Evolutionary conservation across 2,329 filamentous ascomycete genomes (phyloP), one percentile per base, ranked within the genome.

Genomic region (Boeremia exigua): DNA sequence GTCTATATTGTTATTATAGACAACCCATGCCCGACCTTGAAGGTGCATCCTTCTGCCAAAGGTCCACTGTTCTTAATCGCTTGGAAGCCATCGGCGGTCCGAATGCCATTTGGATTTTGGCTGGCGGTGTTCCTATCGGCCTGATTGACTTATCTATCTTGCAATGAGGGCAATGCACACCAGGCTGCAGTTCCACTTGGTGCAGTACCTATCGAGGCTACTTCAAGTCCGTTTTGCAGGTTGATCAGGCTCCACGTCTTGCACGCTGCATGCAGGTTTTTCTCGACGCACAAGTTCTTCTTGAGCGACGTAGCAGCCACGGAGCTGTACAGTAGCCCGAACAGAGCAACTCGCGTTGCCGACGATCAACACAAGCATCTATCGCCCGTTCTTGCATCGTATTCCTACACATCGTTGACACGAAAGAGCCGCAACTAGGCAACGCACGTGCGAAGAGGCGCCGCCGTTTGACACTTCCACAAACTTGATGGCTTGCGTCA

Each of bases 311-410:
- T 17, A 42, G 28, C 30, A 15, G 36, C 17, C 30, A 23, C 5
- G 3, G 19, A 23, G 19, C 19, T 23, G 19, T 23, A 23, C 19
- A 23, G 19, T 23, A 23, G 19, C 19, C 19, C 19, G 19, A 23
- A 23, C 19, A 23, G 30, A 36, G 27, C 34, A n/a, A 37, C 34
- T 15, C 15, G 15, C 14, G 34, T 28, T 5, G 32, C 30, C 19
- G 23, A 37, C 37, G 53, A 56, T 50, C 47, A 42, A 46, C 47
- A 51, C 53, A 56, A 34, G 53, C 47, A 51, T 47, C 29, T 30
- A 23, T 30, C 42, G 33, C 12, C 19, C 40, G 27, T 37, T 27
- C 29, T 47, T 32, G 10, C 30, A 29, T 42, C 47, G 47, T 47
- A 43, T 50, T 30, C 38, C 10, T 39, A 23, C 14, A 42, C 19